Base-by-base conservation (phyloP, 192 early-diverging fungal genomes). In the Coemansia reversa region DNA sequence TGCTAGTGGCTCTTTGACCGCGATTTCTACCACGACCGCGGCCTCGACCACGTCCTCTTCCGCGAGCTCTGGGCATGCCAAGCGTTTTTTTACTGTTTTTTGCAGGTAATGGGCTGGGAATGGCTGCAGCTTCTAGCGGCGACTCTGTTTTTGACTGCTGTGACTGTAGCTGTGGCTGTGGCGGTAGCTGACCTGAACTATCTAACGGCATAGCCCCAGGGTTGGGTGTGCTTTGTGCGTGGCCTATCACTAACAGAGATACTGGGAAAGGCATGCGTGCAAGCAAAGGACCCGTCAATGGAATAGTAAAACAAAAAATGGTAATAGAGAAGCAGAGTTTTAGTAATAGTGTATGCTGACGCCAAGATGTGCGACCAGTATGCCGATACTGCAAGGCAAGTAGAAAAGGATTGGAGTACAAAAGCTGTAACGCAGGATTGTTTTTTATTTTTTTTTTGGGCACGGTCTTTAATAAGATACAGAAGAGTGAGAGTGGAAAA, bases 181-280 rank as follows among this genome's bases (percentile, higher is more conserved):
- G 65, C 7, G 19, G 20, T 1, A 12, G 66, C 33, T 54, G 30
- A 20, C 55, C n/a, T 20, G 27, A 20, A 19, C 27, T 24, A 49
- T 53, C 56, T 18, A 45, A 23, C 22, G 51, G 56, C 57, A 59
- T 58, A 39, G 16, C 27, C 7, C 54, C 64, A 28, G 55, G 53
- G 27, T 67, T 67, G 19, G 57, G 57, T 7, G 58, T 58, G 24
- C 57, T 67, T 52, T 54, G 57, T 48, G 62, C 49, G 18, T 62
- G 60, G 55, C 60, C 60, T 66, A 73, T 45, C 58, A 66, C 25
- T 35, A 63, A 58, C n/a, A 66, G 62, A 22, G 70, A 72, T 32
- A 72, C 58, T 16, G 70, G 70, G 57, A 66, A 59, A 5, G 70
- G 56, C 70, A 72, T 72, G 51, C 11, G 39, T 16, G 39, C 12